These are phyloP conservation scores for Rhizopogon roseolus DNA, from an alignment of 768 basidiomycete genomes.

Conservation along the genomic window DNA sequence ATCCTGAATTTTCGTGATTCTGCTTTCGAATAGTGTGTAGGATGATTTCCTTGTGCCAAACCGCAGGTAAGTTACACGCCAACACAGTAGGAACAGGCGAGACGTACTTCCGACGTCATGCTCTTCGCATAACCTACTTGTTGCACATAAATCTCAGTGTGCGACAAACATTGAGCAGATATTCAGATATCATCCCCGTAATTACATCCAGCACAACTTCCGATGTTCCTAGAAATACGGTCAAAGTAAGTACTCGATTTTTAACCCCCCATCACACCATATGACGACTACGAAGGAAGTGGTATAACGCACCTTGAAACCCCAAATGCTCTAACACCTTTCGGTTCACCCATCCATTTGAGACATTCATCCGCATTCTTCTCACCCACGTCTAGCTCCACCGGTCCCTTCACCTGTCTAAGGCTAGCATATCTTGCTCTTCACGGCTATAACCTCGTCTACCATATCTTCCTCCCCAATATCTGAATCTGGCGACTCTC, in stretches of 20 bases:
- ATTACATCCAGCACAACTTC: constrained; percentile 73
- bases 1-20: constrained; percentile 69
- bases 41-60: constrained; percentile 72
- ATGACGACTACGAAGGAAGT: background rate
- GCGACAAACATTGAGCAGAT: constrained; percentile 79
- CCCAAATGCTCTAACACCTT: constrained; percentile 88
- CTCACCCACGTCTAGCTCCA: constrained; percentile 53
- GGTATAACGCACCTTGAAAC: constrained; percentile 70
- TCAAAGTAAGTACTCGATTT: background rate
- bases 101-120: constrained; percentile 81
- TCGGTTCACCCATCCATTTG: constrained; percentile 62
- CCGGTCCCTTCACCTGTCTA: constrained; percentile 5
- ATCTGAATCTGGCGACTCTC: constrained; percentile 32
- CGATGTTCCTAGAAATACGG: constrained; percentile 51
- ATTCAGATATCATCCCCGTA: constrained; percentile 72
- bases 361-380: constrained; percentile 59
- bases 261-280: background rate
- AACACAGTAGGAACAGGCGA: background rate
- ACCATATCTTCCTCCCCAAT: constrained; percentile 23
- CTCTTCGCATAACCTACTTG: constrained; percentile 68
- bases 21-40: constrained; percentile 92
- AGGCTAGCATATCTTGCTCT: constrained; percentile 10
- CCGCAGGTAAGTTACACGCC: constrained; percentile 4
- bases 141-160: constrained; percentile 81
- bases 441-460: constrained; percentile 51